A percentile compares a stretch with the other conserved stretches of the same genome.
These are phyloP conservation scores for Corchorus capsularis DNA, from an alignment of 345 rosid genomes.

Conservation along the genomic window DNA sequence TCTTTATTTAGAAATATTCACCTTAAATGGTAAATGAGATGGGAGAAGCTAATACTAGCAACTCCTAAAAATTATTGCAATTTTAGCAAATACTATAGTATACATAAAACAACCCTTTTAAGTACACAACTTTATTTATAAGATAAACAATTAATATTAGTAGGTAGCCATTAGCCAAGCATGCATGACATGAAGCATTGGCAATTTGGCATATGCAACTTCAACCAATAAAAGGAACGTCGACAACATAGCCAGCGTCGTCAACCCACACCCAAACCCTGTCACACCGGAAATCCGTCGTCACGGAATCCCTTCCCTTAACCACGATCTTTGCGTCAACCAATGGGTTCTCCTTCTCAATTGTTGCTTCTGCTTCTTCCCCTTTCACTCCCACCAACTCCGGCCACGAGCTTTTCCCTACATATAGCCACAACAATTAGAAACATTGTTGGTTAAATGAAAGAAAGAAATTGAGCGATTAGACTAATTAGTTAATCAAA, in stretches of 20 bases:
- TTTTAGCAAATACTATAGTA: too few species aligned
- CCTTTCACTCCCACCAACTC: constrained; percentile 19
- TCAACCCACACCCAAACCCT: constrained; percentile 24
- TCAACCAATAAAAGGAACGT: constrained; percentile 19
- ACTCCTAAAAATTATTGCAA: too few species aligned
- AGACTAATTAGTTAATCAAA: too few species aligned
- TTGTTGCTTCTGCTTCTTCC: constrained; percentile 8
- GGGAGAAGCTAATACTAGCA: too few species aligned
- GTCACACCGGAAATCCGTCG: neutral
- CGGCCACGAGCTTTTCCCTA: constrained; percentile 30
- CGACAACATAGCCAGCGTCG: neutral
- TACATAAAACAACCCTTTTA: too few species aligned
- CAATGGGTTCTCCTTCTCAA: constrained; percentile 21
- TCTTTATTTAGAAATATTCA: too few species aligned
- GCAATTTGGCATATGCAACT: too few species aligned
- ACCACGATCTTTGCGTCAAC: constrained; percentile 7
- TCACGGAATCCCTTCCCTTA: neutral
- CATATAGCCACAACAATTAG: neutral
- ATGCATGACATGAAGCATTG: too few species aligned
- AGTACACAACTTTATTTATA: too few species aligned
- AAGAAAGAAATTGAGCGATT: neutral
- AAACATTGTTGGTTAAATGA: neutral
- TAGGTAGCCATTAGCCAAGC: too few species aligned
- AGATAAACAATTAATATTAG: too few species aligned
- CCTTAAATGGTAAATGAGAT: too few species aligned